Evolutionary conservation across 768 basidiomycete species (phyloP).

Genomic region (Amylocystis lapponica): DNA sequence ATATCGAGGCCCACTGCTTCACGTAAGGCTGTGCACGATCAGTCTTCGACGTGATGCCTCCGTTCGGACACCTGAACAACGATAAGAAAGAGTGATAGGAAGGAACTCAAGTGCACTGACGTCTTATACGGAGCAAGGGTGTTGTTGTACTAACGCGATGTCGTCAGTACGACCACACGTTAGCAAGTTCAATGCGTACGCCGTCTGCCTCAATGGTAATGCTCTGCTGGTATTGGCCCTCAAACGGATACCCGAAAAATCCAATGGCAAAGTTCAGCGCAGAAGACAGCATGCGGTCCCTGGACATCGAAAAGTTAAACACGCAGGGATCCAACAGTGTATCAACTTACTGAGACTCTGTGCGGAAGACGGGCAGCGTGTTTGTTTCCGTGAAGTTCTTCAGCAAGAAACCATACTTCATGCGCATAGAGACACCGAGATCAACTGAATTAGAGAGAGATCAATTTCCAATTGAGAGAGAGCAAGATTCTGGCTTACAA

Average conservation of each 20-base stretch:
- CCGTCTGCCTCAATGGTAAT: slow-evolving; percentile 34
- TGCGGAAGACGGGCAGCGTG: slow-evolving; percentile 45
- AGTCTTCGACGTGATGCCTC: slow-evolving; percentile 37
- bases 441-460: slow-evolving; percentile 29
- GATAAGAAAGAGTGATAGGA: not conserved
- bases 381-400: slow-evolving; percentile 35
- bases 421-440: slow-evolving; percentile 36
- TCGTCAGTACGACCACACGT: too few species aligned
- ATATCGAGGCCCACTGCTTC: slow-evolving; percentile 61
- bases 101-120: slow-evolving; percentile 27
- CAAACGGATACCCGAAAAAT: slow-evolving; percentile 43
- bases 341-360: slow-evolving; percentile 38
- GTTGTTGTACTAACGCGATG: slow-evolving; percentile 38
- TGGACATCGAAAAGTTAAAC: slow-evolving; percentile 7
- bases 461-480: too few species aligned
- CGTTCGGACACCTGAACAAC: slow-evolving; percentile 50
- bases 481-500: slow-evolving; percentile 42
- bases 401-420: slow-evolving; percentile 39
- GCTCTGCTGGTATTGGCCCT: slow-evolving; percentile 39
- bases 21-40: slow-evolving; percentile 57
- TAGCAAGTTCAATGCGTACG: slow-evolving; percentile 24
- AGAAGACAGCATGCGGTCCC: slow-evolving; percentile 47
- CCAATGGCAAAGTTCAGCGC: slow-evolving; percentile 48
- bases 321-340: not conserved
- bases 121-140: slow-evolving; percentile 84